Conservation (phyloP, 768 basidiomycete species). For the Phylloporus rhodoxanthus region DNA sequence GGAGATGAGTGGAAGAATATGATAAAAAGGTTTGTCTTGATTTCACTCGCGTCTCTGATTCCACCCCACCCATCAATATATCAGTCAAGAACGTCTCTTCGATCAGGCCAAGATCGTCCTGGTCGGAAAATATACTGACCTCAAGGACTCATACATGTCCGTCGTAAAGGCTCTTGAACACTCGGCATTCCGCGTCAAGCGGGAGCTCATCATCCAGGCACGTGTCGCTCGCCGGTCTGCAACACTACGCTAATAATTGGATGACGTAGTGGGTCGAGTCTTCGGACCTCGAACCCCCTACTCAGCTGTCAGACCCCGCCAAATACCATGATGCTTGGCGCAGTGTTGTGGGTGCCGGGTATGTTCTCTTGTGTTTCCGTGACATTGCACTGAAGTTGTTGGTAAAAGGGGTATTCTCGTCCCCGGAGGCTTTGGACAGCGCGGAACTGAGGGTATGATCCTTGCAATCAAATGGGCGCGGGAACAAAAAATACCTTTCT, state of each 20-base stretch:
- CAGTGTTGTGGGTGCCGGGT: conserved; percentile 86
- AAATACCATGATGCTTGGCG: conserved; percentile 96
- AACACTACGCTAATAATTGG: conserved; percentile 10
- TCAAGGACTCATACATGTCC: conserved; percentile 98
- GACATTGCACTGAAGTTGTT: conserved; percentile 9
- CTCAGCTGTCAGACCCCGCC: conserved; percentile 72
- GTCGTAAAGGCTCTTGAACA: conserved; percentile 96
- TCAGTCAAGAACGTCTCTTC: conserved; percentile 88
- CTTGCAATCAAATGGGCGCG: conserved; percentile 96
- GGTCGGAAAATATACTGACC: conserved; percentile 95
- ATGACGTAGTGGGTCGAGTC: conserved; percentile 86
- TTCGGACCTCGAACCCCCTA: conserved; percentile 79
- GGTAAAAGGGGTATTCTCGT: conserved; percentile 82
- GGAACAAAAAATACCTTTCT: conserved; percentile 90
- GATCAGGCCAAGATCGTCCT: conserved; percentile 86
- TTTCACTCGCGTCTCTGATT: neutral
- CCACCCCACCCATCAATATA: conserved; percentile 3
- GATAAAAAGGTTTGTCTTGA: conserved; percentile 60
- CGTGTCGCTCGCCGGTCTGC: conserved; percentile 18
- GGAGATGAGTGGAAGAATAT: conserved; percentile 74
- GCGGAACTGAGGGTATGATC: conserved; percentile 97
- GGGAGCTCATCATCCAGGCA: conserved; percentile 78
- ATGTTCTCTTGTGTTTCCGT: conserved; percentile 22
- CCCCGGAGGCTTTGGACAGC: conserved; percentile 90
- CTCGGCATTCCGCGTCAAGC: conserved; percentile 86